Evolutionary conservation across 495 filamentous ascomycete species (phyloP).

Genomic region (Aspergillus steynii): DNA sequence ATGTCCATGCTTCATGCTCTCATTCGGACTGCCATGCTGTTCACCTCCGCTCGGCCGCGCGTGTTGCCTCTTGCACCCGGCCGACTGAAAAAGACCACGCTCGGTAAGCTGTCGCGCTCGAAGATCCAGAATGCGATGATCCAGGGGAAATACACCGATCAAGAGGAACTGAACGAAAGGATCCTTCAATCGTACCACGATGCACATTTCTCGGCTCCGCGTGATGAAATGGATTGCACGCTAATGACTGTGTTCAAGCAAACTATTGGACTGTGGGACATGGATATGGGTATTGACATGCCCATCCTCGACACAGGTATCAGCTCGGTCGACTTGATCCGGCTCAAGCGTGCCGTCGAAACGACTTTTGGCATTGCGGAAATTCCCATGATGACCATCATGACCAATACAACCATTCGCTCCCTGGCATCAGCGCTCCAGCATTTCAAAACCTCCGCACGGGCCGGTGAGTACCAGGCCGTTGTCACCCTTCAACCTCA

Average conservation of each 20-base stretch:
- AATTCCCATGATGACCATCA: slow-evolving; percentile 17
- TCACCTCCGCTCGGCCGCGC: slow-evolving; percentile 15
- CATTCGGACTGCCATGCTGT: slow-evolving; percentile 10
- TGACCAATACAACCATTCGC: slow-evolving; percentile 40
- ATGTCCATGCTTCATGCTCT: slow-evolving; percentile 13
- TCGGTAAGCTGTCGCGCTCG: background rate
- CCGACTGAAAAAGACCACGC: slow-evolving; percentile 1
- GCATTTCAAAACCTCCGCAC: background rate
- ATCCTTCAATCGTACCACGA: background rate
- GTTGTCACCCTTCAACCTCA: slow-evolving; percentile 43
- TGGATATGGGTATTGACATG: background rate
- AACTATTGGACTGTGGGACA: background rate
- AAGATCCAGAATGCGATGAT: background rate
- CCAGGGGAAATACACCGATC: background rate
- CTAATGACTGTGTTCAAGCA: background rate
- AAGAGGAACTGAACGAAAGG: background rate
- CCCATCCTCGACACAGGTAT: background rate
- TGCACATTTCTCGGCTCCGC: background rate
- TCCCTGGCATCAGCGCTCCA: slow-evolving; percentile 24
- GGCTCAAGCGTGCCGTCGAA: background rate
- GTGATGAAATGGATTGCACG: background rate
- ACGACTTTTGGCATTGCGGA: background rate
- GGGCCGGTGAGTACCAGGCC: slow-evolving; percentile 41
- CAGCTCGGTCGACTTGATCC: slow-evolving; percentile 1
- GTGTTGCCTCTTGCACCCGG: slow-evolving; percentile 15